Percentiles rank a stretch among this genome's conserved stretches.
phyloP scores from a whole-genome alignment of 495 filamentous ascomycete genomes.

The Aspergillus bridgeri region DNA sequence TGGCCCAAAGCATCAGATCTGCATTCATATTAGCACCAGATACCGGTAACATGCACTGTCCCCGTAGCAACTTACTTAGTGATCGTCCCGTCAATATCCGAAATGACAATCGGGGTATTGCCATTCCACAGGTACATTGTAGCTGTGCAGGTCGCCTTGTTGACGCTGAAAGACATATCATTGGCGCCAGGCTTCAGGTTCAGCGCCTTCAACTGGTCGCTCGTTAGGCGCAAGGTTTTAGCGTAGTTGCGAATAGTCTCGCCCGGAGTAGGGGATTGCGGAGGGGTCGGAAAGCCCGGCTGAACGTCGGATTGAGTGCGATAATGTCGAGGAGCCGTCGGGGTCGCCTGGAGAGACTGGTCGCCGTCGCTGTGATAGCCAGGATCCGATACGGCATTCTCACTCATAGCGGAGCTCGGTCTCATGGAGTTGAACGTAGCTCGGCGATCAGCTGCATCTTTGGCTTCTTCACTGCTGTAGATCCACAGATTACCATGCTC shows the following conservation, averaged over 20 bases:
- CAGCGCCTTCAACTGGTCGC: conserved; percentile 87
- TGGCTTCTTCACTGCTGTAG: conserved; percentile 95
- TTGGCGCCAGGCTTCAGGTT: conserved; percentile 82
- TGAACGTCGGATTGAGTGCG: conserved; percentile 66
- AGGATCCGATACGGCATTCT: conserved; percentile 87
- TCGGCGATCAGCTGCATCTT: conserved; percentile 63
- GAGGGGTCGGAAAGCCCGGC: conserved; percentile 68
- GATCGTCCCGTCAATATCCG: conserved; percentile 98
- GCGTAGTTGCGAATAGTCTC: conserved; percentile 85
- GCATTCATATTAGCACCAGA: not conserved
- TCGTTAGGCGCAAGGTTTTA: conserved; percentile 94
- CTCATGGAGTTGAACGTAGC: conserved; percentile 50
- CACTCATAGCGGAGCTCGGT: conserved; percentile 54
- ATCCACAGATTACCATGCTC: conserved; percentile 98
- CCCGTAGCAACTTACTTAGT: conserved; percentile 61
- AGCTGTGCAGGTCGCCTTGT: conserved; percentile 85
- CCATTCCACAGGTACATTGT: conserved; percentile 91
- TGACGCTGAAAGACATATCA: conserved; percentile 92
- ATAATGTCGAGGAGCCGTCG: conserved; percentile 43
- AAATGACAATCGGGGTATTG: conserved; percentile 90
- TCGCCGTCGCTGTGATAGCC: conserved; percentile 89
- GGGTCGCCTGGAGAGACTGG: conserved; percentile 34
- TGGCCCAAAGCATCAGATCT: conserved; percentile 94
- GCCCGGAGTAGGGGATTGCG: conserved; percentile 66
- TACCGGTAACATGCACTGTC: not conserved